Evolutionary conservation across 305 asterid genomes (phyloP).

Genomic region (Fraxinus baroniana): DNA sequence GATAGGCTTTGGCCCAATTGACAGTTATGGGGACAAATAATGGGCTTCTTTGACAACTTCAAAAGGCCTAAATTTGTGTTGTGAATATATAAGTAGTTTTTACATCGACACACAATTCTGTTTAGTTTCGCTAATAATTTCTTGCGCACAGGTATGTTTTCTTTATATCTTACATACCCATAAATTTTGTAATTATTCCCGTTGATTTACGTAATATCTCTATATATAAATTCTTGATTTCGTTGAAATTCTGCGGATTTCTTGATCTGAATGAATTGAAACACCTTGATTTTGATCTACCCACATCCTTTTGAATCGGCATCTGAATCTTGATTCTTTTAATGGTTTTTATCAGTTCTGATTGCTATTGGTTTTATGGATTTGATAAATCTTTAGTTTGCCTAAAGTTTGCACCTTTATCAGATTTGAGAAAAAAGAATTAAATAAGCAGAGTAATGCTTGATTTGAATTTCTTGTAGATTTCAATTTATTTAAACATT

Average conservation of each 20-base stretch:
- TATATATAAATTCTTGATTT: background rate
- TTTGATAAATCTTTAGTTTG: background rate
- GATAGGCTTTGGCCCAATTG: background rate
- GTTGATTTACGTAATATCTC: background rate
- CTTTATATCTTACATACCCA: background rate
- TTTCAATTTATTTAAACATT: constrained; percentile 1
- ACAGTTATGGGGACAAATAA: background rate
- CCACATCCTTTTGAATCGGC: background rate
- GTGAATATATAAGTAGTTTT: background rate
- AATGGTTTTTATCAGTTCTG: background rate
- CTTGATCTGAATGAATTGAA: background rate
- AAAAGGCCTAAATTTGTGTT: background rate
- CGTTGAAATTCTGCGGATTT: background rate
- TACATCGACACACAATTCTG: background rate
- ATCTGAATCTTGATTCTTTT: background rate
- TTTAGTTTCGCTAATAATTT: background rate
- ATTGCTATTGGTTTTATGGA: background rate
- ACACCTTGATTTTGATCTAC: background rate
- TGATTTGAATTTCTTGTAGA: background rate
- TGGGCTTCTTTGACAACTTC: background rate
- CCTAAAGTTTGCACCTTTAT: constrained; percentile 7
- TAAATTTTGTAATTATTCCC: background rate
- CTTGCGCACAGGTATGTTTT: background rate
- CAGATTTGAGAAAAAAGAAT: constrained; percentile 12
- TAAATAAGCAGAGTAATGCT: background rate